Base-by-base conservation (phyloP, 805 yeast genomes). In the Priceomyces haplophilus region DNA sequence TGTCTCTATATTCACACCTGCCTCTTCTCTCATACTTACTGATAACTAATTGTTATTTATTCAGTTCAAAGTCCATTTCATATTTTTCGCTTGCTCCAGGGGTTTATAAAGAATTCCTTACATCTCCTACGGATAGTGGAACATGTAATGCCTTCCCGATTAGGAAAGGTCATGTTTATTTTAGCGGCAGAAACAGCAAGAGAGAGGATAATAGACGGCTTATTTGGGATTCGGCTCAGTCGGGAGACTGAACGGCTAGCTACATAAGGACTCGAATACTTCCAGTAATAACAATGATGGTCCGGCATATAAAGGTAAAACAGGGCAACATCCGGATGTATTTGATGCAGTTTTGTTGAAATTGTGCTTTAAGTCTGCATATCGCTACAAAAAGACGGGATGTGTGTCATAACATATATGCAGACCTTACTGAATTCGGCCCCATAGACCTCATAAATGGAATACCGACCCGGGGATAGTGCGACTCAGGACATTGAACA, bases 151-250 rank as follows among this genome's bases (percentile, higher is more conserved):
- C 39, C 12, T 34, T 38, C 55, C 51, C 37, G 34, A 46, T 38
- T 41, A 19, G 55, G 55, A 39, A 44, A 48, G 52, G 54, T 50
- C 53, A 50, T 50, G 52, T 50, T 49, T 48, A 47, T 48, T 47
- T 46, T 33, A 41, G 39, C 40, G 40, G 44, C 40, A 27, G 37
- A 41, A 41, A 41, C 37, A 41, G 44, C 44, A 41, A 41, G 24
- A 24, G 15, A 30, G 30, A 19, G 19, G 21, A 16, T 30, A 32
- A 15, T 24, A 17, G 16, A 31, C 11, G 23, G n/a, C 29, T 34
- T 49, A 34, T 46, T 48, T 45, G 37, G 34, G 31, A 38, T 30
- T 44, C 54, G 54, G 54, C 53, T 51, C 15, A 37, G 45, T 49
- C 54, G 54, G 54, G 53, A 32, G 30, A 23, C 10, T 10, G 31